Evolutionary conservation across 2,329 filamentous ascomycete species (phyloP).

Genomic region (Colletotrichum tabaci): DNA sequence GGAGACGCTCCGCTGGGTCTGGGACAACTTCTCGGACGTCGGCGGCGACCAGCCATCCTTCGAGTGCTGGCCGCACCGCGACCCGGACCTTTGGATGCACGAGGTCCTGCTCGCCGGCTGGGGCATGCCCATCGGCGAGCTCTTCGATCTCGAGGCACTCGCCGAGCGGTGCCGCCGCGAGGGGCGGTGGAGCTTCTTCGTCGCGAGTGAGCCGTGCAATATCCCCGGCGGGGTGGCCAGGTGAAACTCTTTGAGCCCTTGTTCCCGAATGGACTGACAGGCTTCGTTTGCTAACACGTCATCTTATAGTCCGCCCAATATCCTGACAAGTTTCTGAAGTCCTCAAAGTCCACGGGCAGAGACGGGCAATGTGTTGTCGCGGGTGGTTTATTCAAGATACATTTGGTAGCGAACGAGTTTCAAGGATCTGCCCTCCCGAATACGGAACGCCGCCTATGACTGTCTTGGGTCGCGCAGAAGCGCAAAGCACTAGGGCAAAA

Average conservation of each 20-base stretch:
- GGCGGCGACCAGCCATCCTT: constrained; percentile 69
- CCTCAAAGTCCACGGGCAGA: background rate
- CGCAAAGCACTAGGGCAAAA: background rate
- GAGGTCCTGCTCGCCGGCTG: constrained; percentile 59
- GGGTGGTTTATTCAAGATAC: too few species aligned
- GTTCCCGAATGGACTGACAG: background rate
- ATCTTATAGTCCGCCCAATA: constrained; percentile 51
- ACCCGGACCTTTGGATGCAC: constrained; percentile 53
- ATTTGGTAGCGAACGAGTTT: background rate
- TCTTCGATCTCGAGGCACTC: constrained; percentile 58
- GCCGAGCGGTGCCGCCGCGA: constrained; percentile 52
- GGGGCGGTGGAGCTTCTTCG: constrained; percentile 56
- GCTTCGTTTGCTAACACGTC: constrained; percentile 3
- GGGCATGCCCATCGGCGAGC: constrained; percentile 60
- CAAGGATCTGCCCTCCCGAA: too few species aligned
- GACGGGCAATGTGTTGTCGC: background rate
- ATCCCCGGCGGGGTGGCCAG: constrained; percentile 49
- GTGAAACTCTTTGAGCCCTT: constrained; percentile 23
- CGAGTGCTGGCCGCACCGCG: constrained; percentile 63
- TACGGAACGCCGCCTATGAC: background rate
- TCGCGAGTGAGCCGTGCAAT: constrained; percentile 55
- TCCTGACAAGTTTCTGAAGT: constrained; percentile 54
- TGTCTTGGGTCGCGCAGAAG: background rate
- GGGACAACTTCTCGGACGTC: constrained; percentile 71
- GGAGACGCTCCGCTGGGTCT: constrained; percentile 69